These are phyloP conservation scores for Monilinia vaccinii-corymbosi DNA, from an alignment of 2,329 filamentous ascomycete genomes.

Conservation along the genomic window DNA sequence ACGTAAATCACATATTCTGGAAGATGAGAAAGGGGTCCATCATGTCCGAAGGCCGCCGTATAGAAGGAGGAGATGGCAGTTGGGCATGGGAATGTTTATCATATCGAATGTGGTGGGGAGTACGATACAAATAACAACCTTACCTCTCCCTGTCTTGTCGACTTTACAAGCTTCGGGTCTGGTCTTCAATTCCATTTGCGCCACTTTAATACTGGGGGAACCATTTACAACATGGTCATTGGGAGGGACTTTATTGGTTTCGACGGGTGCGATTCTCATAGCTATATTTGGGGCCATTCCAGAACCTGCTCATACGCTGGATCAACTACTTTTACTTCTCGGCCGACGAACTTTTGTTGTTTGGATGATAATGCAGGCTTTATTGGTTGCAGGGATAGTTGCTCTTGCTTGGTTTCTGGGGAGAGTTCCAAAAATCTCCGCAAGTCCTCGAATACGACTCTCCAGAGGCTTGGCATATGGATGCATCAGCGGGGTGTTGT, in stretches of 20 bases:
- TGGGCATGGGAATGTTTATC: conserved; percentile 96
- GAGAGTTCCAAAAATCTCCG: conserved; percentile 42
- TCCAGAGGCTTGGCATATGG: conserved; percentile 81
- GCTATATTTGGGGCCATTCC: conserved; percentile 90
- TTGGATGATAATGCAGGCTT: conserved; percentile 77
- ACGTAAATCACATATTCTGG: conserved; percentile 94
- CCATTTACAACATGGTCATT: conserved; percentile 93
- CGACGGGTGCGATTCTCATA: conserved; percentile 80
- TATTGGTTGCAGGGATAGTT: conserved; percentile 63
- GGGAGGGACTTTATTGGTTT: conserved; percentile 80
- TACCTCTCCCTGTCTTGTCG: conserved; percentile 87
- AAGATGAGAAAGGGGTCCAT: conserved; percentile 79
- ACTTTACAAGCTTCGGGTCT: conserved; percentile 92
- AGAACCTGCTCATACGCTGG: conserved; percentile 80
- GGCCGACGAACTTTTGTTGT: conserved; percentile 66
- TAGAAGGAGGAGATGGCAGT: conserved; percentile 85
- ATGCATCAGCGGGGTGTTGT: conserved; percentile 82
- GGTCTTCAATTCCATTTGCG: conserved; percentile 98
- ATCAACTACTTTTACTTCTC: conserved; percentile 71
- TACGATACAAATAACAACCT: conserved; percentile 92
- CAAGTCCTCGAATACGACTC: conserved; percentile 61
- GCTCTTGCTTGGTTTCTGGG: conserved; percentile 49
- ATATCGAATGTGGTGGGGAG: conserved; percentile 89
- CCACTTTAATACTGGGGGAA: conserved; percentile 83
- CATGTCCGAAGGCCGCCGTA: conserved; percentile 79